phyloP scores from a whole-genome alignment of 371 early-diverging fungal species.

The Rhizomucor miehei region DNA sequence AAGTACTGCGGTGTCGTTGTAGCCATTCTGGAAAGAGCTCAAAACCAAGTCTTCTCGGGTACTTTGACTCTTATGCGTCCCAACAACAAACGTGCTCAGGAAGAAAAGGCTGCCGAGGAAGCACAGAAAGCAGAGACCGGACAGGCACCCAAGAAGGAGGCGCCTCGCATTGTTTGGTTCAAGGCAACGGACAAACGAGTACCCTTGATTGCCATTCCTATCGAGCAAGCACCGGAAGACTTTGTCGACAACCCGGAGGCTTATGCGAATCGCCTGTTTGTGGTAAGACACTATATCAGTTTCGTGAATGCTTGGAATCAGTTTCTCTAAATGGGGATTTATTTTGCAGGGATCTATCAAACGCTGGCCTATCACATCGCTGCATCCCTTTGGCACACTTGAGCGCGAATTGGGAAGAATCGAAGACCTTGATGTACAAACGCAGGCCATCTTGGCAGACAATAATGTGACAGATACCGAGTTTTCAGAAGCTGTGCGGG shows the following conservation, averaged over 20 bases:
- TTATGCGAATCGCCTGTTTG: constrained; percentile 53
- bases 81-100: constrained; percentile 56
- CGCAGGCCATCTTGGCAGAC: constrained; percentile 65
- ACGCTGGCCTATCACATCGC: constrained; percentile 66
- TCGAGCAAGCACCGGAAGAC: constrained; percentile 65
- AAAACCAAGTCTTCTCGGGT: constrained; percentile 65
- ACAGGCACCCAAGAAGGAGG: constrained; percentile 27
- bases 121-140: constrained; percentile 19
- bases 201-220: constrained; percentile 76
- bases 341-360: constrained; percentile 50
- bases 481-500: constrained; percentile 61
- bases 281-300: constrained; percentile 15
- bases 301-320: background rate
- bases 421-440: constrained; percentile 63
- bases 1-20: constrained; percentile 68
- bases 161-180: constrained; percentile 76
- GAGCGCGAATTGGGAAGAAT: constrained; percentile 64
- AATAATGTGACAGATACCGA: constrained; percentile 51
- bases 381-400: constrained; percentile 69
- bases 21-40: constrained; percentile 63
- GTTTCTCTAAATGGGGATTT: background rate
- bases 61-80: constrained; percentile 56
- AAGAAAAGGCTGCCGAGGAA: constrained; percentile 42
- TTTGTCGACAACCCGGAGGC: constrained; percentile 61
- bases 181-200: constrained; percentile 81